A percentile compares a stretch with the other conserved stretches of the same genome.
Conservation (phyloP, 345 rosid species). For the Euclidium syriacum region DNA sequence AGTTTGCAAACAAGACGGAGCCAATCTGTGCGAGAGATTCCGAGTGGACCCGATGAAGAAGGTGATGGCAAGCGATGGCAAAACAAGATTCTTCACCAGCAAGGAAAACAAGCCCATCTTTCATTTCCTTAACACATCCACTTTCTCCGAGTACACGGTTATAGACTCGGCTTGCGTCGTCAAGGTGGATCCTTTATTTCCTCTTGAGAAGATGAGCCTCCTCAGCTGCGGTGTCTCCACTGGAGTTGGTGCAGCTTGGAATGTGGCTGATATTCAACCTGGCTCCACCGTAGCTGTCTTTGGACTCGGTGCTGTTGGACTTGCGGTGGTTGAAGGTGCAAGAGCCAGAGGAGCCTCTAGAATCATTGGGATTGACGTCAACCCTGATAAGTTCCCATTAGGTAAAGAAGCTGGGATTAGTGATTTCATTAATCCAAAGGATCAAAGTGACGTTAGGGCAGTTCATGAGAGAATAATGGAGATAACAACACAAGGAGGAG, state of each 20-base stretch:
- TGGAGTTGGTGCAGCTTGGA: constrained; percentile 68
- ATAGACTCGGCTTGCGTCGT: constrained; percentile 39
- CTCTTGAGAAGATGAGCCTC: constrained; percentile 43
- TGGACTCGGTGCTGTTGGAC: constrained; percentile 75
- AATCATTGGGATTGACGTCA: constrained; percentile 64
- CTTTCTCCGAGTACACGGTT: constrained; percentile 62
- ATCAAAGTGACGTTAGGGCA: constrained; percentile 29
- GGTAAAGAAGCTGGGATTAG: constrained; percentile 48
- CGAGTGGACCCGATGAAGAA: constrained; percentile 28
- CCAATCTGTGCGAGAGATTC: constrained; percentile 48
- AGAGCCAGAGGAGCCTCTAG: constrained; percentile 45
- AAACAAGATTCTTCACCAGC: constrained; percentile 51
- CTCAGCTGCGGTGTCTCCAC: constrained; percentile 68
- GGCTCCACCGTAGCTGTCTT: constrained; percentile 61
- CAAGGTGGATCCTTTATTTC: constrained; percentile 41
- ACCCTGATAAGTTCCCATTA: constrained; percentile 33
- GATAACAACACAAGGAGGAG: no score
- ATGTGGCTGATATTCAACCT: constrained; percentile 42
- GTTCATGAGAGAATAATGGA: constrained; percentile 35
- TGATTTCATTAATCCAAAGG: constrained; percentile 54
- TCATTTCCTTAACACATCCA: constrained; percentile 49
- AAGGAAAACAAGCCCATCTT: constrained; percentile 40
- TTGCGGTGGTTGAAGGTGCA: constrained; percentile 62
- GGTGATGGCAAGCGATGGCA: constrained; percentile 49
- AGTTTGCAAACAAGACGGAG: constrained; percentile 38